Percentiles rank a stretch among this genome's conserved stretches.
Conservation (phyloP, 805 yeast genomes). For the Candida broadrunensis region DNA sequence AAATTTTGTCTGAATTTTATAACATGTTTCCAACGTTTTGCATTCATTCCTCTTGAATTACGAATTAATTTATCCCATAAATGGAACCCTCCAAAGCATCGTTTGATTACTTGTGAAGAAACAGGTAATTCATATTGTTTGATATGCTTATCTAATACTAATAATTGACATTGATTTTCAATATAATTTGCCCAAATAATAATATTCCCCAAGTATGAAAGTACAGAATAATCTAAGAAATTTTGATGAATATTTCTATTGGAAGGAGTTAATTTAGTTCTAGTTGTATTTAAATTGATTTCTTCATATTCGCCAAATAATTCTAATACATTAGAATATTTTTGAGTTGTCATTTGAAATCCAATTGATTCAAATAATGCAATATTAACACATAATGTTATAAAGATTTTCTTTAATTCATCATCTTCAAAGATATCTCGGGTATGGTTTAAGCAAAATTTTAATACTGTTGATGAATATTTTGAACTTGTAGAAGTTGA, state of each 20-base stretch:
- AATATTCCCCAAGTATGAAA: slow-evolving; percentile 36
- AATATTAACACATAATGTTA: slow-evolving; percentile 28
- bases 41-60: slow-evolving; percentile 27
- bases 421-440: slow-evolving; percentile 21
- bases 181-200: slow-evolving; percentile 34
- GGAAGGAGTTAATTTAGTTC: slow-evolving; percentile 33
- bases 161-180: slow-evolving; percentile 13
- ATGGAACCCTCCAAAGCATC: slow-evolving; percentile 35
- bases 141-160: slow-evolving; percentile 12
- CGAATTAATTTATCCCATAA: slow-evolving; percentile 38
- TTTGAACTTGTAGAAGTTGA: slow-evolving; percentile 28
- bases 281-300: slow-evolving; percentile 28
- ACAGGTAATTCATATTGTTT: slow-evolving; percentile 18
- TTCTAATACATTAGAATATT: slow-evolving; percentile 23
- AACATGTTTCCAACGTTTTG: slow-evolving; percentile 42
- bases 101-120: slow-evolving; percentile 12
- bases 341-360: slow-evolving; percentile 21
- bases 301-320: slow-evolving; percentile 27
- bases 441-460: slow-evolving; percentile 20
- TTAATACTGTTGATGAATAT: slow-evolving; percentile 24
- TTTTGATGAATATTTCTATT: slow-evolving; percentile 31
- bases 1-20: slow-evolving; percentile 34
- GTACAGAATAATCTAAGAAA: slow-evolving; percentile 34
- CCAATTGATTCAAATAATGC: slow-evolving; percentile 37
- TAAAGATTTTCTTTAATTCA: slow-evolving; percentile 20